Evolutionary conservation across 371 early-diverging fungal genomes (phyloP), one percentile per base, ranked within the genome.

Genomic region (Mucor indicus): DNA sequence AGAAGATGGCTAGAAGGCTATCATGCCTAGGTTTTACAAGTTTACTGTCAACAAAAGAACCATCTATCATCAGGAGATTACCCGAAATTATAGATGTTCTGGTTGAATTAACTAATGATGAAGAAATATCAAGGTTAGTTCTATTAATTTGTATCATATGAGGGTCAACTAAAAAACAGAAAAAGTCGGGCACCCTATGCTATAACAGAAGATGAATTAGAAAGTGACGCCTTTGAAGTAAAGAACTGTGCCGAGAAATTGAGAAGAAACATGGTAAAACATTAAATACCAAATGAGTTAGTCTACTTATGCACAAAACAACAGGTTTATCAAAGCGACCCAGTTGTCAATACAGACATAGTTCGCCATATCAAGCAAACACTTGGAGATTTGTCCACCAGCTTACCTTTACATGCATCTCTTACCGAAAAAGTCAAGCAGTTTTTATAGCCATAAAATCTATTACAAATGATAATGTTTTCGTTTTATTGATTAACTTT

Each of bases 1-100:
- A 90, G 48, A 71, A 83, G 21, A 83, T 83, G 48, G 74, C 83
- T 41, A 73, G 88, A 23, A 89, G 89, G 56, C 64, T 91, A 41
- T 75, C 78, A 30, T 86, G 86, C 6, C 71, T 91, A 67, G 89
- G 81, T 0, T 69, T 84, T 44, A 81, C 84, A 7, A 72, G 69
- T 27, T 64, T 90, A 40, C 65, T 87, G 11, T 53, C 72, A 9
- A 83, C 85, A 2, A 66, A 70, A 0, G 56, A 84, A 41, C 66
- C 77, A 1, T 29, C 61, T 0, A 63, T 85, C 2, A 36, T 83
- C 10, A 51, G 62, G 6, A 52, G 67, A 17, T 45, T 86, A 25
- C 66, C 76, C 4, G 65, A 68, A 22, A 54, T 89, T 4, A 74
- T 88, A 47, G 69, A 74, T 5, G 65, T 87, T 21, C 80, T 86